Percentiles rank a stretch among this genome's conserved stretches.
Evolutionary conservation across 1,284 basidiomycete genomes (phyloP).

Genomic region (Ceratobasidium sp.): DNA sequence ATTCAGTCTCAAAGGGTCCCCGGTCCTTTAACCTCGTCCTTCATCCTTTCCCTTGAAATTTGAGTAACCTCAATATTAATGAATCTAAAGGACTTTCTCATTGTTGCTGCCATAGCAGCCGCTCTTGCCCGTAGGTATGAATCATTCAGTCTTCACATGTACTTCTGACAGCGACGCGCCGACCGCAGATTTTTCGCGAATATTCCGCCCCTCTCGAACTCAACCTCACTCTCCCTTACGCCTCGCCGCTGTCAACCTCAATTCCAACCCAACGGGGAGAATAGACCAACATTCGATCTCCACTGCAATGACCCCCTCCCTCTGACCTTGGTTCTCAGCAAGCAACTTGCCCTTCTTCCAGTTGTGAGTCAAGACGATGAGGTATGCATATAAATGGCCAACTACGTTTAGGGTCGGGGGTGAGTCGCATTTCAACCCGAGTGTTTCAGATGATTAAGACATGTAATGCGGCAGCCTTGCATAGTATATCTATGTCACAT

Average conservation of each 20-base stretch:
- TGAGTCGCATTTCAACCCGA: slow-evolving; percentile 58
- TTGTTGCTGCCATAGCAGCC: slow-evolving; percentile 79
- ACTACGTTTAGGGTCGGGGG: slow-evolving; percentile 83
- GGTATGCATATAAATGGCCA: no score
- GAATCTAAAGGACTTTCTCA: slow-evolving; percentile 88
- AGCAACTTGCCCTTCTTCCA: slow-evolving; percentile 77
- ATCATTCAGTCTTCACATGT: not conserved
- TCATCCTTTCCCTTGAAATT: no score
- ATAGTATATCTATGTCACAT: slow-evolving; percentile 87
- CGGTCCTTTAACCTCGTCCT: no score
- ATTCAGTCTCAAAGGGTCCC: no score
- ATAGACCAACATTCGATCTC: slow-evolving; percentile 82
- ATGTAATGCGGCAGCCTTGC: slow-evolving; percentile 68
- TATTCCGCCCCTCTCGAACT: slow-evolving; percentile 71
- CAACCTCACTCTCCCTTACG: slow-evolving; percentile 72
- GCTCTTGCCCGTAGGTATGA: slow-evolving; percentile 62
- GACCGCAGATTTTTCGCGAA: slow-evolving; percentile 77
- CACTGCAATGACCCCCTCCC: slow-evolving; percentile 97
- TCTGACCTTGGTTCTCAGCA: slow-evolving; percentile 85
- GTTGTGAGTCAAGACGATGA: slow-evolving; percentile 66
- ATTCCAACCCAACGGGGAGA: slow-evolving; percentile 65
- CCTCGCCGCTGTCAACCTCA: slow-evolving; percentile 55
- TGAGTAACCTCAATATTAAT: no score
- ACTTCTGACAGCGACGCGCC: not conserved
- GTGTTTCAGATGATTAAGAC: not conserved